Evolutionary conservation across 306 rosid species (phyloP).

Genomic region (Glycine tomentella): DNA sequence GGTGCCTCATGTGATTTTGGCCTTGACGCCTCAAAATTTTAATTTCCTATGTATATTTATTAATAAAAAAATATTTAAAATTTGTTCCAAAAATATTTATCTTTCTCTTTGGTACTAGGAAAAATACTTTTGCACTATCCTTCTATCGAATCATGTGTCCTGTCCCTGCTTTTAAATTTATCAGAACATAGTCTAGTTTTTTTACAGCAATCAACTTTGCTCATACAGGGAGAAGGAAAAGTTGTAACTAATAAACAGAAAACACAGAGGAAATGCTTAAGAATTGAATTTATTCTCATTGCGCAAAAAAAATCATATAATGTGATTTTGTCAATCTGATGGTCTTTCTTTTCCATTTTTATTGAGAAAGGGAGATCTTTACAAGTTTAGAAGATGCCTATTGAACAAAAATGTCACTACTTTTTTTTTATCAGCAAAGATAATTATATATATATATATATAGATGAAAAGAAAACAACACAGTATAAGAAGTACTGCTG

Average conservation of each 20-base stretch:
- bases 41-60: not conserved
- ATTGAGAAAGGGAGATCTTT: not conserved
- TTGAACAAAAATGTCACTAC: constrained; percentile 28
- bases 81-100: not conserved
- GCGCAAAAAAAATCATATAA: not conserved
- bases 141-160: not conserved
- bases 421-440: too few relatives aligned
- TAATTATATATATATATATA: too few relatives aligned
- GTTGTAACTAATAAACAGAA: not conserved
- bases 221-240: not conserved
- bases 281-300: constrained; percentile 5
- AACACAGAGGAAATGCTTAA: not conserved
- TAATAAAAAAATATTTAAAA: too few relatives aligned
- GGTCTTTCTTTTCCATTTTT: not conserved
- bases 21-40: not conserved
- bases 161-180: not conserved
- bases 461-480: too few relatives aligned
- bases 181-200: constrained; percentile 2
- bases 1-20: not conserved
- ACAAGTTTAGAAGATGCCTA: not conserved
- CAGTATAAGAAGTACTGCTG: too few relatives aligned
- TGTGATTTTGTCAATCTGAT: not conserved
- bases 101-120: not conserved
- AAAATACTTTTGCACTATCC: not conserved
- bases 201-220: not conserved